phyloP scores from a whole-genome alignment of 2,329 filamentous ascomycete species.

The Neofusicoccum parvum region DNA sequence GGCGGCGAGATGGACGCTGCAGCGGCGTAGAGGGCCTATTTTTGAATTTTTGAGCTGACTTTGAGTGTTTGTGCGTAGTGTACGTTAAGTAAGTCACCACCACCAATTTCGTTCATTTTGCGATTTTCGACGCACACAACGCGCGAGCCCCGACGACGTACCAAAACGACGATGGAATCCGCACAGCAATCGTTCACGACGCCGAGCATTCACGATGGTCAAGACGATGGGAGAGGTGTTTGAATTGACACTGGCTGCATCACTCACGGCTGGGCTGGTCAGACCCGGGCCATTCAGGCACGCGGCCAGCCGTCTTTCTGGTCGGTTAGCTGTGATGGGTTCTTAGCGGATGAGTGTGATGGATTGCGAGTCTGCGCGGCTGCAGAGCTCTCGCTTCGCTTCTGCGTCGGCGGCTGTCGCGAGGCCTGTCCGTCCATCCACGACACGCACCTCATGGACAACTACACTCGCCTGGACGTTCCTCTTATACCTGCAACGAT shows the following conservation, averaged over 20 bases:
- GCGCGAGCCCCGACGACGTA: neutral
- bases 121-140: neutral
- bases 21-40: neutral
- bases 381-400: neutral
- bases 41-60: constrained; percentile 16
- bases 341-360: no score
- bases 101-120: neutral
- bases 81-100: constrained; percentile 19
- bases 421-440: no score
- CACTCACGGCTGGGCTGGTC: no score
- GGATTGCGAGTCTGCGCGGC: neutral
- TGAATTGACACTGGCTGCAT: no score
- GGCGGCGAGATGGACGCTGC: neutral
- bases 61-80: constrained; percentile 7
- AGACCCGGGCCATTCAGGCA: no score
- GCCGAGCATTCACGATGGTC: neutral
- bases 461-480: no score
- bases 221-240: no score
- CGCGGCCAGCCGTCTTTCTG: no score
- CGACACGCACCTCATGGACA: no score
- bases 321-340: no score
- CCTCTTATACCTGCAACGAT: no score
- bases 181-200: neutral
- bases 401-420: neutral
- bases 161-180: no score